A percentile compares a stretch with the other conserved stretches of the same genome.
These are phyloP conservation scores for Cercospora citrullina DNA, from an alignment of 2,329 filamentous ascomycete genomes.

Conservation along the genomic window DNA sequence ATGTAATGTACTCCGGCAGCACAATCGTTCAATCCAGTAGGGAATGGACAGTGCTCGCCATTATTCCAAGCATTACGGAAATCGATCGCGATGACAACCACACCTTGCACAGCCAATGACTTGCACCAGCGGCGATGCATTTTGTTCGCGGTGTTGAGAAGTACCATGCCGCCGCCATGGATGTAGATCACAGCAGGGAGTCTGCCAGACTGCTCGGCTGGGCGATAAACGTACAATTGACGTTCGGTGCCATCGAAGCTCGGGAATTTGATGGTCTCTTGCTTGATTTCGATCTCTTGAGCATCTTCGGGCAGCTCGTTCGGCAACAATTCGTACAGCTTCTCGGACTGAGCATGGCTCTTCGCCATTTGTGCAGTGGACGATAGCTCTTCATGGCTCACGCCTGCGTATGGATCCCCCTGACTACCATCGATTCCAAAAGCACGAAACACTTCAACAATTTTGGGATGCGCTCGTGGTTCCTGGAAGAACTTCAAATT, in stretches of 20 bases:
- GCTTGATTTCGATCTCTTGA: slow-evolving; percentile 22
- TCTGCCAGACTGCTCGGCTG: slow-evolving; percentile 11
- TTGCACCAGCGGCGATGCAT: slow-evolving; percentile 33
- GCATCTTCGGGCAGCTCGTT: slow-evolving; percentile 49
- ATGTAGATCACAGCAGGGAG: slow-evolving; percentile 35
- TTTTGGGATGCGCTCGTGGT: slow-evolving; percentile 31
- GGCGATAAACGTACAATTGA: slow-evolving; percentile 26
- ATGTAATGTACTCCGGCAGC: slow-evolving; percentile 32
- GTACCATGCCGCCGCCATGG: slow-evolving; percentile 37
- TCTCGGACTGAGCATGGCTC: slow-evolving; percentile 20
- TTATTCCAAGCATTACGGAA: slow-evolving; percentile 36
- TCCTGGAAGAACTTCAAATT: slow-evolving; percentile 31
- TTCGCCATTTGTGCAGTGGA: slow-evolving; percentile 25
- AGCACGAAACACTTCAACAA: slow-evolving; percentile 26
- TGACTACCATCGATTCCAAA: slow-evolving; percentile 28
- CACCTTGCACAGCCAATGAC: slow-evolving; percentile 30
- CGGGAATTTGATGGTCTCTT: slow-evolving; percentile 24
- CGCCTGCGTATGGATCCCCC: slow-evolving; percentile 21
- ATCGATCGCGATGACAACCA: slow-evolving; percentile 35
- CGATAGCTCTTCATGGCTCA: slow-evolving; percentile 23
- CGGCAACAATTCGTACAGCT: slow-evolving; percentile 79
- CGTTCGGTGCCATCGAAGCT: slow-evolving; percentile 31
- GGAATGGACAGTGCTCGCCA: slow-evolving; percentile 33
- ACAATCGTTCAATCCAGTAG: slow-evolving; percentile 37
- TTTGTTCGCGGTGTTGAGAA: slow-evolving; percentile 25